These are phyloP conservation scores for Yamadazyma phyllophila DNA, from an alignment of 805 yeast genomes.

Conservation along the genomic window DNA sequence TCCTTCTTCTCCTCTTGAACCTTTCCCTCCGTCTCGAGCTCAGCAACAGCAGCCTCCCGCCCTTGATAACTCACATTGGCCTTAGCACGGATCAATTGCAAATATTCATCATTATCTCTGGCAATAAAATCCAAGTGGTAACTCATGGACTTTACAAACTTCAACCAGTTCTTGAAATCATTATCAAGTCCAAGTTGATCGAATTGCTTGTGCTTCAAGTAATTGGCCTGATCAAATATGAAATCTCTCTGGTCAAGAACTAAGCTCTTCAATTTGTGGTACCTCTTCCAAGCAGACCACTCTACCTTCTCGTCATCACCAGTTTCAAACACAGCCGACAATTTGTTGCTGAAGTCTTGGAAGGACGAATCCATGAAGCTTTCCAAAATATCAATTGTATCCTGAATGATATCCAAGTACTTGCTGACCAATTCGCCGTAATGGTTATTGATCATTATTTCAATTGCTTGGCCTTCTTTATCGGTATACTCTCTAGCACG, in stretches of 20 bases:
- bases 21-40: constrained; percentile 13
- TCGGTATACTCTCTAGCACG: constrained; percentile 24
- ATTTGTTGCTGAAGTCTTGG: constrained; percentile 59
- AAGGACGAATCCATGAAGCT: constrained; percentile 70
- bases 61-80: constrained; percentile 44
- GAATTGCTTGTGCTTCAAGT: constrained; percentile 16
- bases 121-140: constrained; percentile 48
- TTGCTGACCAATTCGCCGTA: constrained; percentile 26
- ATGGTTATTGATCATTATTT: constrained; percentile 22
- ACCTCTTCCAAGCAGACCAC: constrained; percentile 61
- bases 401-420: constrained; percentile 34
- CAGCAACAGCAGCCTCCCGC: constrained; percentile 27
- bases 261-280: constrained; percentile 53
- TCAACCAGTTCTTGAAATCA: constrained; percentile 38
- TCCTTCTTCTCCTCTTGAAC: constrained; percentile 15
- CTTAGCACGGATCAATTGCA: constrained; percentile 41
- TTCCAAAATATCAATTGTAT: constrained; percentile 64
- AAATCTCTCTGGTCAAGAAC: constrained; percentile 55
- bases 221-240: constrained; percentile 32
- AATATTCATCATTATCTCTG: constrained; percentile 61
- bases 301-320: constrained; percentile 18
- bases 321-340: constrained; percentile 33
- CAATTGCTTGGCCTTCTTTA: constrained; percentile 20
- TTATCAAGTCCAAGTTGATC: constrained; percentile 20
- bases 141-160: constrained; percentile 38